phyloP scores from a whole-genome alignment of 805 yeast species.

The Torulaspora maleeae region DNA sequence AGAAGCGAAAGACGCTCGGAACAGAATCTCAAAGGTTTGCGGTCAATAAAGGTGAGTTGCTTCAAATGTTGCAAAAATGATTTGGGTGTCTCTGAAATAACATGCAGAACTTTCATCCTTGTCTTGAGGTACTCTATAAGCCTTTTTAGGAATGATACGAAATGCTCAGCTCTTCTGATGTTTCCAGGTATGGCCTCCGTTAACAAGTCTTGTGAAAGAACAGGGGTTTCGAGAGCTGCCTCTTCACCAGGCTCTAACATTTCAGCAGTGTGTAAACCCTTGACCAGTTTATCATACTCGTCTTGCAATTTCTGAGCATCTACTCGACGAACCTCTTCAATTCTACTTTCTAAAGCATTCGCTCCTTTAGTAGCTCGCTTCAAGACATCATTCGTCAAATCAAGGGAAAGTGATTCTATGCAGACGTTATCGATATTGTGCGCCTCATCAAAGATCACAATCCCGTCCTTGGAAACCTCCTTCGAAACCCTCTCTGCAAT shows the following conservation, averaged over 20 bases:
- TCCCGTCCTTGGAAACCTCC: constrained; percentile 87
- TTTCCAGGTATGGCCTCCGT: constrained; percentile 97
- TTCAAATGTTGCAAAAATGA: constrained; percentile 90
- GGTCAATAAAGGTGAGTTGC: constrained; percentile 86
- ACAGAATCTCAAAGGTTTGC: constrained; percentile 87
- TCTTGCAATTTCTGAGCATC: constrained; percentile 82
- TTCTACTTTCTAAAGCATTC: constrained; percentile 64
- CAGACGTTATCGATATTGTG: constrained; percentile 98
- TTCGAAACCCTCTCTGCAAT: constrained; percentile 92
- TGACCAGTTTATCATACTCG: constrained; percentile 87
- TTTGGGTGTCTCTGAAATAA: constrained; percentile 94
- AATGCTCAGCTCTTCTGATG: constrained; percentile 94
- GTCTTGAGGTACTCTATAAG: constrained; percentile 93
- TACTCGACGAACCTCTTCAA: constrained; percentile 75
- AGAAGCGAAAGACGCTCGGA: constrained; percentile 84
- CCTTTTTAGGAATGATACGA: constrained; percentile 85
- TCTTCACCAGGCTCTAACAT: constrained; percentile 49
- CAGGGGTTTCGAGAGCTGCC: constrained; percentile 78
- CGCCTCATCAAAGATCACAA: constrained; percentile 96
- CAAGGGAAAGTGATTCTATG: constrained; percentile 89
- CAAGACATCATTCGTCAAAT: constrained; percentile 83
- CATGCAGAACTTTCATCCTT: constrained; percentile 95
- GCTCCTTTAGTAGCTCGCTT: constrained; percentile 88
- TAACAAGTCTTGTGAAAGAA: constrained; percentile 74
- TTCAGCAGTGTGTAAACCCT: constrained; percentile 82